Percentiles rank a stretch among this genome's conserved stretches.
Conservation (phyloP, 371 early-diverging fungal species). For the Mortierella sp. region DNA sequence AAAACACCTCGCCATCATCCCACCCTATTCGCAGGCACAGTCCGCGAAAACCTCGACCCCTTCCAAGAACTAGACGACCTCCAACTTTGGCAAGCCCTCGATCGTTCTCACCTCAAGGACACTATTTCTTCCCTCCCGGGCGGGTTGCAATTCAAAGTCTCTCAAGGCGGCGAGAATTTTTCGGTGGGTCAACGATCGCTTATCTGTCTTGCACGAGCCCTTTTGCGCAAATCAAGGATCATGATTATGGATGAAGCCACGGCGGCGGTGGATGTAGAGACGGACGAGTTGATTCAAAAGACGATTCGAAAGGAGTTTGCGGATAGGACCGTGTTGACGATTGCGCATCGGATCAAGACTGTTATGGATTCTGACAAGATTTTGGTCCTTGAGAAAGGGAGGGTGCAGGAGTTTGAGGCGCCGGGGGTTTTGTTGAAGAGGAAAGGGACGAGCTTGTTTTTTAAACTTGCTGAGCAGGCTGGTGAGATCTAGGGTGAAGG, state of each 20-base stretch:
- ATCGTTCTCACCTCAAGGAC: slow-evolving; percentile 67
- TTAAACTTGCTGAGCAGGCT: slow-evolving; percentile 58
- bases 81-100: slow-evolving; percentile 67
- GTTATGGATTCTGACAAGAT: slow-evolving; percentile 70
- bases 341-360: slow-evolving; percentile 67
- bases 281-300: slow-evolving; percentile 86
- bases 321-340: slow-evolving; percentile 50
- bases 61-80: slow-evolving; percentile 63
- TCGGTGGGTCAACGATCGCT: slow-evolving; percentile 77
- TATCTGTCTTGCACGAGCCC: slow-evolving; percentile 72
- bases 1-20: slow-evolving; percentile 75
- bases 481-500: slow-evolving; percentile 26
- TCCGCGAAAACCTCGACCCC: slow-evolving; percentile 74
- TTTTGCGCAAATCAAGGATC: slow-evolving; percentile 62
- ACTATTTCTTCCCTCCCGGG: slow-evolving; percentile 63
- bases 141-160: slow-evolving; percentile 53
- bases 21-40: slow-evolving; percentile 73
- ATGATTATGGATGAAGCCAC: slow-evolving; percentile 81
- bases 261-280: slow-evolving; percentile 86
- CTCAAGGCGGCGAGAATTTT: slow-evolving; percentile 68
- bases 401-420: slow-evolving; percentile 68
- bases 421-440: slow-evolving; percentile 65
- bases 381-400: slow-evolving; percentile 70
- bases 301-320: slow-evolving; percentile 81
- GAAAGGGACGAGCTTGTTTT: slow-evolving; percentile 67